phyloP scores from a whole-genome alignment of 2,329 filamentous ascomycete species.

The Venturia asperata region DNA sequence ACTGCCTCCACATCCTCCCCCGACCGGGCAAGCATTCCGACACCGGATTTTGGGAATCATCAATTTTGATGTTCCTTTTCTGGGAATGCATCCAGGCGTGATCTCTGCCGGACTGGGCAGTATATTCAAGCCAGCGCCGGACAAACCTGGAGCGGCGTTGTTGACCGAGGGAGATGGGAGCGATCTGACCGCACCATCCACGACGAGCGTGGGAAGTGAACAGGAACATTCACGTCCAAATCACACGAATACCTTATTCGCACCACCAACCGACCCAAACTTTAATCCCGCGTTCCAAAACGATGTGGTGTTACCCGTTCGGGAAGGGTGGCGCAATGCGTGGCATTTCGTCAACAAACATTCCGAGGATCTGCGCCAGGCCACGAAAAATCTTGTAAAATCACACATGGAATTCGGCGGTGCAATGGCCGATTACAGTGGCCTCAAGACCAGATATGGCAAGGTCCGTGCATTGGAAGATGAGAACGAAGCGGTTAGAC shows the following conservation, averaged over 20 bases:
- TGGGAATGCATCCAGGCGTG: conserved; percentile 84
- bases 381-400: conserved; percentile 64
- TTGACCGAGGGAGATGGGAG: conserved; percentile 9
- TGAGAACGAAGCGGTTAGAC: conserved; percentile 43
- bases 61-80: conserved; percentile 77
- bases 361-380: conserved; percentile 61
- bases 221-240: conserved; percentile 23
- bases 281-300: conserved; percentile 73
- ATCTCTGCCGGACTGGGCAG: conserved; percentile 74
- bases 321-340: conserved; percentile 59
- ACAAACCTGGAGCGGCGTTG: conserved; percentile 23
- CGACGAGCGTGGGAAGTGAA: conserved; percentile 18
- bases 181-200: conserved; percentile 20
- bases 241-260: conserved; percentile 33
- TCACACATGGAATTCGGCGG: conserved; percentile 80
- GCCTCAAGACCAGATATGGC: conserved; percentile 63
- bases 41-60: conserved; percentile 75
- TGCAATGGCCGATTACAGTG: conserved; percentile 68
- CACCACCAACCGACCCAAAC: conserved; percentile 46
- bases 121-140: conserved; percentile 54
- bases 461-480: conserved; percentile 65
- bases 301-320: conserved; percentile 61
- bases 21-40: conserved; percentile 44
- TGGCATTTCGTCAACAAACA: conserved; percentile 79
- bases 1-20: conserved; percentile 36